Conservation (phyloP, 345 rosid species). For the Boechera divaricarpa region DNA sequence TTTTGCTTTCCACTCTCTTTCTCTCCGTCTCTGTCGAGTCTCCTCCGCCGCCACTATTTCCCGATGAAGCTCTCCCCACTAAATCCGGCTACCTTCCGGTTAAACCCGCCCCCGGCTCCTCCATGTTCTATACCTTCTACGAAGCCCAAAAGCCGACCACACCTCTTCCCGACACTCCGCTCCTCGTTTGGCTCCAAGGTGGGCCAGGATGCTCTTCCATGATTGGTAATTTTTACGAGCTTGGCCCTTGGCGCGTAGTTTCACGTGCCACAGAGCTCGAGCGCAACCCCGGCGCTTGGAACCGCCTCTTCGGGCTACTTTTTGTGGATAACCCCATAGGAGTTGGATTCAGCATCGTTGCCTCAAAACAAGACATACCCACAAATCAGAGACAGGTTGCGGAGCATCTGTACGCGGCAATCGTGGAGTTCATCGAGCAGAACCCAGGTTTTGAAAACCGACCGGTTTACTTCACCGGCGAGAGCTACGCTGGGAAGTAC, state of each 20-base stretch:
- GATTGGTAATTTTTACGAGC: slow-evolving; percentile 83
- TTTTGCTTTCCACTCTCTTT: slow-evolving; percentile 41
- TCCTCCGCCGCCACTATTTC: slow-evolving; percentile 45
- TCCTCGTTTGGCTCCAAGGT: slow-evolving; percentile 88
- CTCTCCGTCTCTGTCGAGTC: slow-evolving; percentile 38
- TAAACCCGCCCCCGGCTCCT: slow-evolving; percentile 54
- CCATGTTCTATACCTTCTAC: slow-evolving; percentile 79
- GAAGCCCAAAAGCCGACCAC: slow-evolving; percentile 66
- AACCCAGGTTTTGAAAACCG: slow-evolving; percentile 55
- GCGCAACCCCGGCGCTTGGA: slow-evolving; percentile 77
- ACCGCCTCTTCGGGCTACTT: slow-evolving; percentile 73
- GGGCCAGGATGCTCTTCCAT: slow-evolving; percentile 97
- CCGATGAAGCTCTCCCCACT: slow-evolving; percentile 72
- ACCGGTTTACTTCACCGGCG: slow-evolving; percentile 71
- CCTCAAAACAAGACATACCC: slow-evolving; percentile 62
- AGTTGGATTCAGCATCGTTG: slow-evolving; percentile 79
- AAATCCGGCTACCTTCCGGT: slow-evolving; percentile 83
- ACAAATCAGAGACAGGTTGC: slow-evolving; percentile 63
- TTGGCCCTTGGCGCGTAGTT: slow-evolving; percentile 74
- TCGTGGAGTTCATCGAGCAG: slow-evolving; percentile 53
- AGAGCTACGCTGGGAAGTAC: slow-evolving; percentile 87
- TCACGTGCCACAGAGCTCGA: slow-evolving; percentile 48
- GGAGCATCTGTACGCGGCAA: slow-evolving; percentile 66
- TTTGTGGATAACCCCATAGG: slow-evolving; percentile 89
- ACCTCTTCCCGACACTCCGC: slow-evolving; percentile 61